Percentiles rank a stretch among this genome's conserved stretches.
Evolutionary conservation across 768 basidiomycete genomes (phyloP).

Genomic region (Kwoniella dejecticola): DNA sequence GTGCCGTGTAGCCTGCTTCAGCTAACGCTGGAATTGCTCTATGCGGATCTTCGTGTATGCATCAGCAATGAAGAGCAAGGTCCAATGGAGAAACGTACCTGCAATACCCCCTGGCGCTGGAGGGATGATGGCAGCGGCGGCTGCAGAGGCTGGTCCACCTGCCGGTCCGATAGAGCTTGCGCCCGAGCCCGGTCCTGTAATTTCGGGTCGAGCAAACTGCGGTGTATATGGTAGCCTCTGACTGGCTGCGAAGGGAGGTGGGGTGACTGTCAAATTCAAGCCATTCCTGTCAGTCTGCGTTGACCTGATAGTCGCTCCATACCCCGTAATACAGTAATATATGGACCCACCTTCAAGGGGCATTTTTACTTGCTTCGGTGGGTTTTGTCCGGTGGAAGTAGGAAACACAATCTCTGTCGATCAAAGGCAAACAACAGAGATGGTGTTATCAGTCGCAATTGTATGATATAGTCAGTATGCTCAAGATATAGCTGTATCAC

Average conservation of each 20-base stretch:
- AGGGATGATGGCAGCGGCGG: slow-evolving; percentile 35
- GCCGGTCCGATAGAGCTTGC: slow-evolving; percentile 5
- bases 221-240: slow-evolving; percentile 43
- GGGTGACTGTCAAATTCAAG: slow-evolving; percentile 25
- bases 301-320: too few species aligned
- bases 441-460: too few species aligned
- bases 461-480: too few species aligned
- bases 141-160: slow-evolving; percentile 21
- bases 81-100: slow-evolving; percentile 23
- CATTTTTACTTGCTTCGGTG: too few species aligned
- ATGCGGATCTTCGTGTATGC: slow-evolving; percentile 32
- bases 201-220: slow-evolving; percentile 21
- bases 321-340: too few species aligned
- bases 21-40: slow-evolving; percentile 42
- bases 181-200: neutral
- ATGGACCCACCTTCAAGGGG: too few species aligned
- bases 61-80: slow-evolving; percentile 5
- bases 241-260: slow-evolving; percentile 30
- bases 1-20: slow-evolving; percentile 47
- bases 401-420: too few species aligned
- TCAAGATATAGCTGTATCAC: too few species aligned
- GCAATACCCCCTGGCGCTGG: slow-evolving; percentile 43
- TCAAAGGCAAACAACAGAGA: too few species aligned
- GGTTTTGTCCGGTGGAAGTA: too few species aligned
- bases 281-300: neutral